These are phyloP conservation scores for Perilla frutescens DNA, from an alignment of 257 asterid species.

Conservation along the genomic window DNA sequence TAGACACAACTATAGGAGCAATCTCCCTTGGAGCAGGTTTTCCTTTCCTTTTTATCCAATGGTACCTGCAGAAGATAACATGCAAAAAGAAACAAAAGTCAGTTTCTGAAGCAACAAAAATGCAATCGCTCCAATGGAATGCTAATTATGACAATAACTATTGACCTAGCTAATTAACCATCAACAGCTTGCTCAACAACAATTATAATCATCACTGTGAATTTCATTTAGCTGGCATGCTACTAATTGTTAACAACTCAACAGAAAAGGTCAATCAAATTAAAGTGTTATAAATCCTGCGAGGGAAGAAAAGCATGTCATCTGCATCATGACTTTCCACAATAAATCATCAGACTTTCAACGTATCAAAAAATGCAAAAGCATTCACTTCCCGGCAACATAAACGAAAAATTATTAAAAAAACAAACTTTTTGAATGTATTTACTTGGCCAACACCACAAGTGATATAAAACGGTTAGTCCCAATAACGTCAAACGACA, in stretches of 20 bases:
- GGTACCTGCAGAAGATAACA: slow-evolving; percentile 65
- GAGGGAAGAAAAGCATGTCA: background rate
- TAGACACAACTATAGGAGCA: slow-evolving; percentile 95
- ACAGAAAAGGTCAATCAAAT: background rate
- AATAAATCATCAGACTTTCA: slow-evolving; percentile 19
- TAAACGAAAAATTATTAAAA: background rate
- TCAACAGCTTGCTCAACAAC: background rate
- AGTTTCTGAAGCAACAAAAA: slow-evolving; percentile 29
- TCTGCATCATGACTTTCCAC: background rate
- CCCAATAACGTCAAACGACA: background rate
- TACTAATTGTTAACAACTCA: background rate
- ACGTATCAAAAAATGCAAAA: background rate
- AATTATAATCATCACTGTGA: background rate
- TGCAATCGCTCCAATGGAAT: background rate
- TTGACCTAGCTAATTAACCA: background rate
- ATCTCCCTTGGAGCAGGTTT: slow-evolving; percentile 91
- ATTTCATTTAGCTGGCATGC: background rate
- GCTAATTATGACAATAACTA: background rate
- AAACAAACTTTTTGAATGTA: background rate
- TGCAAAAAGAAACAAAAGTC: slow-evolving; percentile 22
- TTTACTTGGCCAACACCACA: background rate
- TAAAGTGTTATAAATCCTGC: background rate
- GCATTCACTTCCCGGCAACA: background rate
- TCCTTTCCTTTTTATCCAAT: slow-evolving; percentile 96
- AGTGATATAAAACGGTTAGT: background rate